These are phyloP conservation scores for Stygiomarasmius scandens DNA, from an alignment of 1,284 basidiomycete species.

Conservation along the genomic window DNA sequence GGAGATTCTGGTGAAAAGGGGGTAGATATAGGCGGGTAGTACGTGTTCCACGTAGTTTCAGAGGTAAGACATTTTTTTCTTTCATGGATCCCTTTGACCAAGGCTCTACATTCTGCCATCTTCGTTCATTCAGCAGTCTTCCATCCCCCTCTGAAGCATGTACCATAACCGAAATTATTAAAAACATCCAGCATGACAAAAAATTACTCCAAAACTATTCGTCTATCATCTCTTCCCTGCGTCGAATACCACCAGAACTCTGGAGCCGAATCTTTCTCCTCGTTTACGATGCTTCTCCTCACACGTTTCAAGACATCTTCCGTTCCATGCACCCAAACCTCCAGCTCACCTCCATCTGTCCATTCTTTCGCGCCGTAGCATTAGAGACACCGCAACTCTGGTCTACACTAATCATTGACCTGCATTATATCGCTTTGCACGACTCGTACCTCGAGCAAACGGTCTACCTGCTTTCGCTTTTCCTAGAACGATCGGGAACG, in stretches of 20 bases:
- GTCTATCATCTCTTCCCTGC: too few relatives aligned
- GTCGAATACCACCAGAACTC: neutral
- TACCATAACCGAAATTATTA: too few relatives aligned
- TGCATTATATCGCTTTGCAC: neutral
- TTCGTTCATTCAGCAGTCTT: too few relatives aligned
- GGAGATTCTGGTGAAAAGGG: too few relatives aligned
- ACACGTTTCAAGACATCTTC: neutral
- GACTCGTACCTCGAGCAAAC: neutral
- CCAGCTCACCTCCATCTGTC: neutral
- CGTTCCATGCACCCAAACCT: neutral
- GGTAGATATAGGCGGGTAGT: too few relatives aligned
- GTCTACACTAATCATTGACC: neutral
- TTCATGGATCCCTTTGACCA: too few relatives aligned
- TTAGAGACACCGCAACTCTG: neutral
- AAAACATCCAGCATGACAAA: too few relatives aligned
- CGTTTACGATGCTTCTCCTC: neutral
- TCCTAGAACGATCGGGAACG: neutral
- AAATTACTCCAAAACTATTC: too few relatives aligned
- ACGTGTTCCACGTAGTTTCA: too few relatives aligned
- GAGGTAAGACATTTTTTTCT: too few relatives aligned
- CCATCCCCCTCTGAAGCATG: too few relatives aligned
- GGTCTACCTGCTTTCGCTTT: neutral
- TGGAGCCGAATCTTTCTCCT: neutral
- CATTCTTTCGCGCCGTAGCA: neutral
- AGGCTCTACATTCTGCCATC: too few relatives aligned